A percentile compares a stretch with the other conserved stretches of the same genome.
Conservation (phyloP, 2,329 filamentous ascomycete species). For the Chaetothyriales sp. region DNA sequence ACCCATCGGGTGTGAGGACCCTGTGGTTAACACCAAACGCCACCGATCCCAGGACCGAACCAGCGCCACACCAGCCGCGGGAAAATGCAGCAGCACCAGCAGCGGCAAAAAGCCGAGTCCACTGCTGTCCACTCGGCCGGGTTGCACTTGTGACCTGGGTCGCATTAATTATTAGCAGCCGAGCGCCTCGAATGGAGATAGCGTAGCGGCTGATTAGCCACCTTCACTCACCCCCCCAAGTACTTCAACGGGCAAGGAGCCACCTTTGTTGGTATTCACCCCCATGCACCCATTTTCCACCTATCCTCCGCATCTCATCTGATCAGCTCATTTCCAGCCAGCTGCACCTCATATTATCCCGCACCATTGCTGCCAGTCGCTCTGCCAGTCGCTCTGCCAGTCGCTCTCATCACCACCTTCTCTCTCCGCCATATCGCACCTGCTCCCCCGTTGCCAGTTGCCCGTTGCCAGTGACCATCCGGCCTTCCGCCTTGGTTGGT, state of each 20-base stretch:
- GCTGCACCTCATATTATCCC: not conserved
- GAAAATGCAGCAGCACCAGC: not conserved
- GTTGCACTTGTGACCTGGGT: not conserved
- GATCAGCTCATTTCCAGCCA: not conserved
- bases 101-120: not conserved
- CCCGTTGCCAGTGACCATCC: not conserved
- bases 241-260: not conserved
- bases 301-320: not conserved
- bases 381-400: too few species aligned
- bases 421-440: too few species aligned
- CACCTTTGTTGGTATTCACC: not conserved
- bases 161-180: not conserved
- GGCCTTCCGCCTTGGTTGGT: not conserved
- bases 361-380: not conserved
- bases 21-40: not conserved
- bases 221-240: not conserved
- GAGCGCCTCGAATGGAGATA: not conserved
- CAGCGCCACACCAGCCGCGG: not conserved
- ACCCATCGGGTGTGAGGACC: not conserved
- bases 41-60: not conserved
- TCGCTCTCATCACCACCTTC: too few species aligned
- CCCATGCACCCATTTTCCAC: not conserved
- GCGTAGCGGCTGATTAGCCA: not conserved
- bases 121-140: not conserved
- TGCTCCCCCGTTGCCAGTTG: too few species aligned